These are phyloP conservation scores for Schizosaccharomyces osmophilus DNA, from an alignment of 805 yeast species.

Conservation along the genomic window DNA sequence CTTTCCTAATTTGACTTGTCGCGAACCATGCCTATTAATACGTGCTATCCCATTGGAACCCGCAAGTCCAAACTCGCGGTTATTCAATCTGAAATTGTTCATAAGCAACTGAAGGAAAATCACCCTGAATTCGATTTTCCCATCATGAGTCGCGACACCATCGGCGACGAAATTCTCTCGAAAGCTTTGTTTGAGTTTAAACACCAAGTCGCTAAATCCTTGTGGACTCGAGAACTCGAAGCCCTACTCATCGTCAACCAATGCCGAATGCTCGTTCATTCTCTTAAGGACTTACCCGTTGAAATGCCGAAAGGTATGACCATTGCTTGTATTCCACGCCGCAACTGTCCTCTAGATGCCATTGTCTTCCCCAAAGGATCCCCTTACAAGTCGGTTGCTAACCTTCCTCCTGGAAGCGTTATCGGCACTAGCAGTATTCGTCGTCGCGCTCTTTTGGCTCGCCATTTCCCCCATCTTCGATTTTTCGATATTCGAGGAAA, in stretches of 20 bases:
- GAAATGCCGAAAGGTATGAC: conserved; percentile 70
- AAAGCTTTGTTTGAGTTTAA: conserved; percentile 85
- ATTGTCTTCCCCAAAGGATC: conserved; percentile 48
- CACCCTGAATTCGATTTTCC: conserved; percentile 51
- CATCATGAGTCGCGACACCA: conserved; percentile 54
- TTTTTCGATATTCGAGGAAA: conserved; percentile 79
- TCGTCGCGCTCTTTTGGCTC: conserved; percentile 71
- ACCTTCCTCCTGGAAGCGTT: conserved; percentile 60
- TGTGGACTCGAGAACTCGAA: conserved; percentile 93
- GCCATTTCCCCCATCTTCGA: conserved; percentile 46
- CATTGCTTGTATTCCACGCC: conserved; percentile 58
- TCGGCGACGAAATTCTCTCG: conserved; percentile 72
- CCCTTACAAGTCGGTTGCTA: conserved; percentile 36
- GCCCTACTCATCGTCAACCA: conserved; percentile 34
- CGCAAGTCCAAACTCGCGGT: conserved; percentile 75
- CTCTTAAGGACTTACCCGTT: conserved; percentile 65
- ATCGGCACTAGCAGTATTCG: conserved; percentile 91
- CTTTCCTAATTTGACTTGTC: not conserved
- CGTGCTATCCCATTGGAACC: conserved; percentile 36
- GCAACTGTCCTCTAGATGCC: conserved; percentile 58
- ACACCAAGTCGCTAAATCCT: conserved; percentile 38
- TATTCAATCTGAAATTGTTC: conserved; percentile 56
- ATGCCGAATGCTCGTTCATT: conserved; percentile 71
- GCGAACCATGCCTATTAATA: not conserved
- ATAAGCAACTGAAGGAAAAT: conserved; percentile 27